These are phyloP conservation scores for Penicillium coprophilum DNA, from an alignment of 495 filamentous ascomycete species.

Conservation along the genomic window DNA sequence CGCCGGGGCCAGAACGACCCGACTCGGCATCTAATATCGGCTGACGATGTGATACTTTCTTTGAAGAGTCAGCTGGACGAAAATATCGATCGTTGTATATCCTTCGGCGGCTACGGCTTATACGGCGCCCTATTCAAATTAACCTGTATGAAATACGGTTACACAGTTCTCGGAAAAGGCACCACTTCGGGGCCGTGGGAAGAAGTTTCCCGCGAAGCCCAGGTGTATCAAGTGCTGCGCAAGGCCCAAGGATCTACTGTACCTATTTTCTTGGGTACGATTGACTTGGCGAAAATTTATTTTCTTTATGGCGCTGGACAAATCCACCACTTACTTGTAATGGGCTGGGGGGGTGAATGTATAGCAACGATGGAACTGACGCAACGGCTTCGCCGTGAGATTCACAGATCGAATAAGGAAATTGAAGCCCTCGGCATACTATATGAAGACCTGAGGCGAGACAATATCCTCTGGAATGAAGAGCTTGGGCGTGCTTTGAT, in stretches of 20 bases:
- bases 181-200: too few species aligned
- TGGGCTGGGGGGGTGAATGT: constrained; percentile 41
- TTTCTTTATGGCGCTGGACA: constrained; percentile 37
- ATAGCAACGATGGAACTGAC: background rate
- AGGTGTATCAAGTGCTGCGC: constrained; percentile 38
- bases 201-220: constrained; percentile 42
- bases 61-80: too few species aligned
- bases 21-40: too few species aligned
- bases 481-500: constrained; percentile 32
- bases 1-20: constrained; percentile 12
- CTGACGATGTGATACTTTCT: too few species aligned
- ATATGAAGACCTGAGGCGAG: constrained; percentile 24
- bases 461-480: constrained; percentile 34
- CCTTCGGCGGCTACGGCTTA: too few species aligned
- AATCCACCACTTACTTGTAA: constrained; percentile 47
- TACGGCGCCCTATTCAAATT: too few species aligned
- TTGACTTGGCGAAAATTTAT: constrained; percentile 39
- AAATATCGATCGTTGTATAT: too few species aligned
- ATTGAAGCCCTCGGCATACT: constrained; percentile 22
- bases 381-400: background rate
- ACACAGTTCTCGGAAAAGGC: too few species aligned
- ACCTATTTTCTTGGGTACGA: constrained; percentile 43
- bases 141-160: too few species aligned
- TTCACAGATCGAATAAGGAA: constrained; percentile 20
- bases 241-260: constrained; percentile 39